Conservation (phyloP, 176 grass and related monocot species). For the Oryza meyeriana region DNA sequence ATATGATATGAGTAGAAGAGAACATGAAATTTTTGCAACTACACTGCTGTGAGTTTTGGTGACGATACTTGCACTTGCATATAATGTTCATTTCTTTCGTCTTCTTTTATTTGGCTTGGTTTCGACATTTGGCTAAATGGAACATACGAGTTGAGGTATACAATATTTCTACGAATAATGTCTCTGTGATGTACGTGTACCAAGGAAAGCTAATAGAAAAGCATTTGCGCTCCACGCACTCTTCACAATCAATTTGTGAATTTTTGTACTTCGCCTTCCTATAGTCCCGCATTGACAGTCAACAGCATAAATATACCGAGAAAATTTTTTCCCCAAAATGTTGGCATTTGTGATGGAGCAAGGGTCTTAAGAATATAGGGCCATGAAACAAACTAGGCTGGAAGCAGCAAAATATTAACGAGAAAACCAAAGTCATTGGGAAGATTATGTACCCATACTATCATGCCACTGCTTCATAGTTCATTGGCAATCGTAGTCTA, state of each 20-base stretch:
- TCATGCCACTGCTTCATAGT: conserved; percentile 9
- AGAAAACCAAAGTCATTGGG: conserved; percentile 4
- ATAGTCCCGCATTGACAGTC: not conserved
- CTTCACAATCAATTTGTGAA: not conserved
- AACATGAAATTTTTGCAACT: not conserved
- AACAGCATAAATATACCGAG: not conserved
- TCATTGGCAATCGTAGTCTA: conserved; percentile 10
- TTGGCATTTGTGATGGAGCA: not conserved
- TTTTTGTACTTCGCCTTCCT: not conserved
- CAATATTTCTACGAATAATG: not conserved
- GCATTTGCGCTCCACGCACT: not conserved
- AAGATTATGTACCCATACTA: not conserved
- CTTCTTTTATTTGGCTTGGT: conserved; percentile 2
- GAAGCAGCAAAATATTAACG: not conserved
- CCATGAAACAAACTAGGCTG: not conserved
- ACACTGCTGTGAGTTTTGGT: not conserved
- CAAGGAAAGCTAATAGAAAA: conserved; percentile 21
- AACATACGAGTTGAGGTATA: not conserved
- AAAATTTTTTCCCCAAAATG: not conserved
- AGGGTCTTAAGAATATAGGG: not conserved
- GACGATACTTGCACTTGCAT: not conserved
- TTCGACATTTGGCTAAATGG: not conserved
- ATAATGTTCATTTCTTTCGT: not conserved
- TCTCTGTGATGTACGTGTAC: not conserved
- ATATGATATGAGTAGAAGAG: not conserved